Evolutionary conservation across 2,329 filamentous ascomycete genomes (phyloP).

Genomic region (Periconia macrospinosa): DNA sequence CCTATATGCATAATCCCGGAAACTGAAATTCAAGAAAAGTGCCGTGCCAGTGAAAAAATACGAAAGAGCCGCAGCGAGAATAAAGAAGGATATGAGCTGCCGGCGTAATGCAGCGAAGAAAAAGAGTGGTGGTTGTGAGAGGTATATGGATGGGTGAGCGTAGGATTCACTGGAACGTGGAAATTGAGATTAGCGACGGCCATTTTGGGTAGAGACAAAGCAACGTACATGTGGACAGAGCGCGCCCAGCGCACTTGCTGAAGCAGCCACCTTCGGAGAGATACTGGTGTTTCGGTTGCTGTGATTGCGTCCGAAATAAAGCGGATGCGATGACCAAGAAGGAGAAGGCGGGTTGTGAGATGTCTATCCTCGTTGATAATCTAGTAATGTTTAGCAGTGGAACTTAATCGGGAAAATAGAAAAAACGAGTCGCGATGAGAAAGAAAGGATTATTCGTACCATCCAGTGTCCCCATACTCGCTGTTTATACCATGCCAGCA

Average conservation of each 20-base stretch:
- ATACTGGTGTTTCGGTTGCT: constrained; percentile 42
- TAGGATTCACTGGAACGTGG: constrained; percentile 37
- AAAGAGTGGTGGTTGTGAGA: constrained; percentile 37
- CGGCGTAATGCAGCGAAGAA: constrained; percentile 39
- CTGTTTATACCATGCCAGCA: constrained; percentile 44
- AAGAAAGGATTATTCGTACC: constrained; percentile 11
- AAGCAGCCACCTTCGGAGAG: constrained; percentile 37
- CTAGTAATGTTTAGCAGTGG: background rate
- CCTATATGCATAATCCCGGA: constrained; percentile 26
- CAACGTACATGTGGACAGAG: constrained; percentile 33
- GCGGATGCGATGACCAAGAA: constrained; percentile 38
- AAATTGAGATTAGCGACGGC: background rate
- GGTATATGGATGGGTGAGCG: constrained; percentile 38
- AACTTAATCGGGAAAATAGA: background rate
- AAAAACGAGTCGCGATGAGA: too few species aligned
- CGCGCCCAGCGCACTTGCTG: constrained; percentile 44
- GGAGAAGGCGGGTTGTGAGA: constrained; percentile 40
- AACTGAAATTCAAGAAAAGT: constrained; percentile 28
- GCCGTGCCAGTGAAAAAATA: constrained; percentile 32
- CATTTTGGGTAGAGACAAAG: background rate
- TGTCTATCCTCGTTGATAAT: constrained; percentile 46
- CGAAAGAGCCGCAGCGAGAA: constrained; percentile 27
- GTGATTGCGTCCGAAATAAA: constrained; percentile 39
- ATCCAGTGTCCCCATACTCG: constrained; percentile 39
- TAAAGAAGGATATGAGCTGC: constrained; percentile 32